Base-by-base conservation (phyloP, 148 eudicot genomes). In the Camellia lanceoleosa region DNA sequence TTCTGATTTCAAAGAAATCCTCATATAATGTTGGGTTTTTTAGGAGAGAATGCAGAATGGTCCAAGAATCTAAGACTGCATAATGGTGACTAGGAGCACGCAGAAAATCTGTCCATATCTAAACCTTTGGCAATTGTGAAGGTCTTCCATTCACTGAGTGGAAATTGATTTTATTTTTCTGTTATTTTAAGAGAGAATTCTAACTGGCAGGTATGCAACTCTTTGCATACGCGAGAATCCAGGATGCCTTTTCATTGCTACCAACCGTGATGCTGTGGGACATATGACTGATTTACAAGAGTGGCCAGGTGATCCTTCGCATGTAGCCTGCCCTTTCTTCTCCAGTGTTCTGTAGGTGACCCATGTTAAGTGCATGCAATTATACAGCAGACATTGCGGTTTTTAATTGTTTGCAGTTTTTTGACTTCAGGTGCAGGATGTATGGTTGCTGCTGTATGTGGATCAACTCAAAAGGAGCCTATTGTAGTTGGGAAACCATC, bases 221-320 rank as follows among this genome's bases (percentile, higher is more conserved):
- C 95, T 96, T 43, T 96, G 99, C 78, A 89, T 96, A 80, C 94
- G 99, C 71, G 92, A 93, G 82, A 96, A 93, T 85, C 99, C 98
- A 38, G 99, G 95, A 78, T 96, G 99, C 90, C 86, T 96, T 63
- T 96, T 96, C 79, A 87, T 96, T 82, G 99, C 99, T 54, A 92
- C 95, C 70, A 94, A 96, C 69, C 91, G 97, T 41, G 99, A 96
- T 88, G 88, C 99, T 16, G 92, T 91, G 61, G 97, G 96, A 41
- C 88, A 96, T 83, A 89, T 96, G 90, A 96, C 98, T 72, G 88
- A 91, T 86, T 84, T 89, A 79, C 99, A 96, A 89, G 98, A 96
- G 83, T 96, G 98, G 98, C 95, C 99, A 66, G 99, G 98, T 93
- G 80, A 71, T 69, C 42, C 2, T 67, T 81, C n/a, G 52, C 55